Base-by-base conservation (phyloP, 1,284 basidiomycete genomes). In the Moniliella sp. region DNA sequence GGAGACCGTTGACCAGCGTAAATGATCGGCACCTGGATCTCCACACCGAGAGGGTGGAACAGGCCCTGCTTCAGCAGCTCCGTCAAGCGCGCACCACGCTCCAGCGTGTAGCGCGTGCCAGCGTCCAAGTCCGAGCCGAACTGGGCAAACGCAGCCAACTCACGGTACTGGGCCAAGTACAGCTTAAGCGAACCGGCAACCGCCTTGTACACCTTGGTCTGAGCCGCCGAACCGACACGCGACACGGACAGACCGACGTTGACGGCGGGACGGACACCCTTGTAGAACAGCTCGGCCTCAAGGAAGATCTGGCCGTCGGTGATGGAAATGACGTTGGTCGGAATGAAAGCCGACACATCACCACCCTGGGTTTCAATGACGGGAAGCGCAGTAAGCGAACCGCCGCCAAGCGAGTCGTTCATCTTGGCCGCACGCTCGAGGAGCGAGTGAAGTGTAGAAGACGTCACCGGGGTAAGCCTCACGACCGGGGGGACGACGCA, bases 311-410 rank as follows among this genome's bases (percentile, higher is more conserved):
- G 52, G 27, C 54, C 54, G 48, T 56, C 54, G 28, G 54, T 57
- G 31, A 57, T 57, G 19, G 52, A 56, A 44, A 57, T 57, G 33
- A 57, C 54, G 49, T 57, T 57, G 52, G 54, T 57, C 39, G 35
- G 36, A 25, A 65, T 74, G 39, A 46, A 79, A 74, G 64, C 79
- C 75, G 32, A 97, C 62, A 97, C 88, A 74, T 97, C 88, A 77
- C 88, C 88, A 76, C 88, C 88, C 70, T 97, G 88, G 61, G 88
- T 94, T 72, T 97, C 88, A 65, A 97, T 97, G 68, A 97, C 84
- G 61, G 88, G 88, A 29, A 97, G 76, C 41, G 88, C 88, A 64
- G 88, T 97, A 56, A 97, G 72, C 44, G 88, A 97, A 61, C 88
- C 88, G 64, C 82, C 84, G 64, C 88, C 88, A 65, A 84, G 80